These are phyloP conservation scores for Termitomyces sp. DNA, from an alignment of 768 basidiomycete species.

Conservation along the genomic window DNA sequence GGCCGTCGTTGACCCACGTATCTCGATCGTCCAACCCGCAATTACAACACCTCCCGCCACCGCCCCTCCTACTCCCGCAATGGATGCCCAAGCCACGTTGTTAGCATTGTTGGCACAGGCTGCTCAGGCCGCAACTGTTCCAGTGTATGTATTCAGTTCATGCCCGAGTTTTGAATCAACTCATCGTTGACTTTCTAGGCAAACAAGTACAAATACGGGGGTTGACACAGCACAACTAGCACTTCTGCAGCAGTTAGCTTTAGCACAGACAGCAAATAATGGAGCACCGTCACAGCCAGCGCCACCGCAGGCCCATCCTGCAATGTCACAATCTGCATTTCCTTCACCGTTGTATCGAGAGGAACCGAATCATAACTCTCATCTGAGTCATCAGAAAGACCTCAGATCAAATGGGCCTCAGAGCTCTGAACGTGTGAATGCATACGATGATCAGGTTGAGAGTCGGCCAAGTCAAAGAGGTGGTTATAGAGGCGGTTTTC, in stretches of 20 bases:
- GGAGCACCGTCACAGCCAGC: constrained; percentile 22
- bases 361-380: constrained; percentile 32
- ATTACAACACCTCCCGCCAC: constrained; percentile 18
- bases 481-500: constrained; percentile 46
- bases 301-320: constrained; percentile 27
- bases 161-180: background rate
- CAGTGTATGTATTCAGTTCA: constrained; percentile 32
- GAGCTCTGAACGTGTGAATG: constrained; percentile 46
- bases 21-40: constrained; percentile 22
- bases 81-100: constrained; percentile 58
- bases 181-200: constrained; percentile 31
- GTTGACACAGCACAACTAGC: constrained; percentile 56
- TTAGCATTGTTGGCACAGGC: constrained; percentile 69
- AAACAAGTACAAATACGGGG: constrained; percentile 57
- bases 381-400: constrained; percentile 25
- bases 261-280: constrained; percentile 55
- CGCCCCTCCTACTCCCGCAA: constrained; percentile 23
- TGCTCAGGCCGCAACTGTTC: constrained; percentile 37
- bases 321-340: constrained; percentile 23
- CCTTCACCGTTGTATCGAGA: constrained; percentile 36
- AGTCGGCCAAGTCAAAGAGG: constrained; percentile 48
- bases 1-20: constrained; percentile 31
- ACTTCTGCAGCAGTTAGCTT: constrained; percentile 71
- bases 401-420: constrained; percentile 41
- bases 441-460: constrained; percentile 45